Percentiles rank a stretch among this genome's conserved stretches.
Evolutionary conservation across 345 rosid species (phyloP).

Genomic region (Bruguiera gymnorhiza): DNA sequence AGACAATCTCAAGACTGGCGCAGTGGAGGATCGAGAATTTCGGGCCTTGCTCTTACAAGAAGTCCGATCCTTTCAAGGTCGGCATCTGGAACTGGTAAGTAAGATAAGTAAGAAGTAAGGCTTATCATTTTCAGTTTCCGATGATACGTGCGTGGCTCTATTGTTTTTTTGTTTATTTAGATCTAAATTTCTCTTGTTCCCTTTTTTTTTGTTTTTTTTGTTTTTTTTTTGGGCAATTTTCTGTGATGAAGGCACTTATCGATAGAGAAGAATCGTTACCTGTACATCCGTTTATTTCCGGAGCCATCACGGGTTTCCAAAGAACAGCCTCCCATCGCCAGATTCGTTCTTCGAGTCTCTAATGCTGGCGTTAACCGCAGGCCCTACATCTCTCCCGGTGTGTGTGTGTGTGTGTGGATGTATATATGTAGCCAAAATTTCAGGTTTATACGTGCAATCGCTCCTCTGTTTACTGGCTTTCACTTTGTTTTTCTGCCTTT

Average conservation of each 20-base stretch:
- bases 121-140: not conserved
- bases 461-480: no score
- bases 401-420: not conserved
- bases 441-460: no score
- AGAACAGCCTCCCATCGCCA: constrained; percentile 79
- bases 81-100: constrained; percentile 94
- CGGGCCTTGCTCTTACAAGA: constrained; percentile 70
- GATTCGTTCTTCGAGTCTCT: constrained; percentile 68
- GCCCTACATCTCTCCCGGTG: constrained; percentile 55
- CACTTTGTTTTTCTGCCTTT: no score
- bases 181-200: not conserved
- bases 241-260: constrained; percentile 60
- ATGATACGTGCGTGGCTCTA: not conserved
- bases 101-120: not conserved
- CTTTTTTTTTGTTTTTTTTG: not conserved
- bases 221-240: not conserved
- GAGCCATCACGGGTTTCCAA: constrained; percentile 63
- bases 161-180: not conserved
- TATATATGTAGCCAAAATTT: no score
- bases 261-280: constrained; percentile 74
- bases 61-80: constrained; percentile 82
- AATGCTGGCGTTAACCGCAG: constrained; percentile 49
- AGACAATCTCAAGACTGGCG: constrained; percentile 82
- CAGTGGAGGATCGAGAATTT: constrained; percentile 90
- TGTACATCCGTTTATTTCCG: constrained; percentile 72